phyloP scores from a whole-genome alignment of 495 filamentous ascomycete genomes.

The Aspergillus bridgeri region DNA sequence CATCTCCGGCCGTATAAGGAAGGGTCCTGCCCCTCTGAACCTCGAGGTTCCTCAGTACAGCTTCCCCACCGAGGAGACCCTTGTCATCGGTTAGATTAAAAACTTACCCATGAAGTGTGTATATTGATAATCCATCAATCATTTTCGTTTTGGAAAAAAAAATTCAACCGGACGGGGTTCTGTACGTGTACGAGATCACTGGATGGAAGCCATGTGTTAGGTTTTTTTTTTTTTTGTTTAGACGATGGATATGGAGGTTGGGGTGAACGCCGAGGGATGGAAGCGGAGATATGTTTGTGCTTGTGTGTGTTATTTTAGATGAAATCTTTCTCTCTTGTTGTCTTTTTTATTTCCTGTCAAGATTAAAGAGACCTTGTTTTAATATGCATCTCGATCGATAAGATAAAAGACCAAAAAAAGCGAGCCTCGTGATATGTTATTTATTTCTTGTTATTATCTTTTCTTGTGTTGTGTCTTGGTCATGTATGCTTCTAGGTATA shows the following conservation, averaged over 20 bases:
- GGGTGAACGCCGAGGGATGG: constrained; percentile 14
- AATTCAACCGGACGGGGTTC: background rate
- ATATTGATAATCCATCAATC: background rate
- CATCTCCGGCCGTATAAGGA: constrained; percentile 94
- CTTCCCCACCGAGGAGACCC: constrained; percentile 73
- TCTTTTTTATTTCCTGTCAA: constrained; percentile 31
- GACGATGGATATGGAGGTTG: constrained; percentile 6
- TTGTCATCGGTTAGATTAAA: constrained; percentile 69
- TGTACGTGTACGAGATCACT: background rate
- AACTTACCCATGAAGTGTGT: background rate
- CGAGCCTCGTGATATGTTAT: constrained; percentile 34
- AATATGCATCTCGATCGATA: constrained; percentile 36
- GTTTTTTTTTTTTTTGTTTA: background rate
- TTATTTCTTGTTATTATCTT: too few species aligned
- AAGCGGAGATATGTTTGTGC: constrained; percentile 20
- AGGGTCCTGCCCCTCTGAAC: constrained; percentile 94
- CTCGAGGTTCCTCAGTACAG: constrained; percentile 90
- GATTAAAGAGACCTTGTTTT: constrained; percentile 47
- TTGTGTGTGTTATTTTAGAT: constrained; percentile 40
- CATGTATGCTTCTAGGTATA: too few species aligned
- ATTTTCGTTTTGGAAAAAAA: background rate
- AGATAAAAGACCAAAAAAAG: constrained; percentile 23
- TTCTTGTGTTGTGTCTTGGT: too few species aligned
- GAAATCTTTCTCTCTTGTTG: constrained; percentile 24
- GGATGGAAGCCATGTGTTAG: background rate